phyloP scores from a whole-genome alignment of 2,329 filamentous ascomycete species.

The Pseudopyricularia javanii region DNA sequence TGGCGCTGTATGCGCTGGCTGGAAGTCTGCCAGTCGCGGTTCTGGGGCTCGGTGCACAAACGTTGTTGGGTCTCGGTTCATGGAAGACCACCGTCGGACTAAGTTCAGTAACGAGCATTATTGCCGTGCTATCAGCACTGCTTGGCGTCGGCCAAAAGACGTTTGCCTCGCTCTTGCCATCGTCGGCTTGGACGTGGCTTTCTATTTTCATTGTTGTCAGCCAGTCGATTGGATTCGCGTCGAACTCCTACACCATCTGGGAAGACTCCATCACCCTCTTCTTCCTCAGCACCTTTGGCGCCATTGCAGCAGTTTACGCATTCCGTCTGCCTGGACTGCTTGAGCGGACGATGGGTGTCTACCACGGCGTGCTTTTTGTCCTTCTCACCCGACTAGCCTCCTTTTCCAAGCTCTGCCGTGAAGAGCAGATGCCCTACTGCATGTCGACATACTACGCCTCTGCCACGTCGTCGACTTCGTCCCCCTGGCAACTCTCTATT shows the following conservation, averaged over 20 bases:
- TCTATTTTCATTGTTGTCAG: slow-evolving; percentile 69
- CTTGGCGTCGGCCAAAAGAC: slow-evolving; percentile 25
- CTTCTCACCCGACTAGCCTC: slow-evolving; percentile 69
- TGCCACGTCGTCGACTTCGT: slow-evolving; percentile 80
- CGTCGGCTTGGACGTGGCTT: slow-evolving; percentile 80
- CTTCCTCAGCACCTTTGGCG: slow-evolving; percentile 78
- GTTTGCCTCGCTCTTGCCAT: slow-evolving; percentile 47
- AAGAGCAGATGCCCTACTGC: slow-evolving; percentile 98
- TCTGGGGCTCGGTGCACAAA: slow-evolving; percentile 17
- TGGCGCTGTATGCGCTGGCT: slow-evolving; percentile 22
- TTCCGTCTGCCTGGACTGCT: slow-evolving; percentile 55
- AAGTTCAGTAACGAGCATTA: slow-evolving; percentile 31
- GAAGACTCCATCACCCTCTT: slow-evolving; percentile 91
- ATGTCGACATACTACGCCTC: slow-evolving; percentile 93
- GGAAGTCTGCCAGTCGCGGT: slow-evolving; percentile 20
- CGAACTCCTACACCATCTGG: slow-evolving; percentile 98
- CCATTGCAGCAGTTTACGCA: slow-evolving; percentile 62
- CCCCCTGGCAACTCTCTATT: slow-evolving; percentile 75
- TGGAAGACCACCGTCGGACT: slow-evolving; percentile 26
- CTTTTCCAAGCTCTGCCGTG: slow-evolving; percentile 82
- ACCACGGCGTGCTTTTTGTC: slow-evolving; percentile 77
- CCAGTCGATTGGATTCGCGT: slow-evolving; percentile 87
- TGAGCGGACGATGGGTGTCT: slow-evolving; percentile 65
- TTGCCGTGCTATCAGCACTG: slow-evolving; percentile 26
- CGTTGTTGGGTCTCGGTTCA: slow-evolving; percentile 13